These are phyloP conservation scores for Vachellia pachyceras DNA, from an alignment of 306 rosid genomes.

Conservation along the genomic window DNA sequence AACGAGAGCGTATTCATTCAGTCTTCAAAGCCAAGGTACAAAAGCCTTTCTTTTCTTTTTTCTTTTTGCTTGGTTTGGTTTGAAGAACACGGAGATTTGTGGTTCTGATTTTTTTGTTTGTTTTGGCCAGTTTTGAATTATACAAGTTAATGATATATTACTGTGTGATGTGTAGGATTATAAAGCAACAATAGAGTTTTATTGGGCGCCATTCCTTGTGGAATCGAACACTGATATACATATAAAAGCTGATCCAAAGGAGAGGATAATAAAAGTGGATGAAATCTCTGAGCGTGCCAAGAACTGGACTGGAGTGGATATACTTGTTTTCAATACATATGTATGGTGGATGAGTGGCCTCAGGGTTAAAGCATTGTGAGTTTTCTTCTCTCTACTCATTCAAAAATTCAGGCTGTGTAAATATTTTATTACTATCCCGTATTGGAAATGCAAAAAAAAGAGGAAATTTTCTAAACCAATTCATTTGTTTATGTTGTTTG, in stretches of 20 bases:
- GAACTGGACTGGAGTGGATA: slow-evolving; percentile 82
- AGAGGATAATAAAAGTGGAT: slow-evolving; percentile 88
- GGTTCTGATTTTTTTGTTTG: neutral
- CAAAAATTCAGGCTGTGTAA: neutral
- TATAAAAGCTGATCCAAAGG: slow-evolving; percentile 77
- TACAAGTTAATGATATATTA: neutral
- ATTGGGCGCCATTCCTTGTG: slow-evolving; percentile 95
- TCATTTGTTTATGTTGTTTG: neutral
- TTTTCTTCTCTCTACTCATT: neutral
- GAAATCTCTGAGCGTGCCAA: slow-evolving; percentile 72
- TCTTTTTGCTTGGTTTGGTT: neutral
- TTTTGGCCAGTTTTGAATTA: neutral
- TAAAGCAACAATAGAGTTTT: slow-evolving; percentile 83
- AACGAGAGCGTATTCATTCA: slow-evolving; percentile 57
- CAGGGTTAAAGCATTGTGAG: slow-evolving; percentile 74
- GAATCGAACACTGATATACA: slow-evolving; percentile 83
- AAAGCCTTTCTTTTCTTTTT: neutral
- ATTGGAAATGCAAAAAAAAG: no score
- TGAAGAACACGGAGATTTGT: neutral
- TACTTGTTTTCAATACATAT: slow-evolving; percentile 84
- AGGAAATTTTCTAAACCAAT: neutral
- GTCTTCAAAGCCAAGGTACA: slow-evolving; percentile 82
- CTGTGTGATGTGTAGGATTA: slow-evolving; percentile 57
- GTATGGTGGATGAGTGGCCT: slow-evolving; percentile 98
- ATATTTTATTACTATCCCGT: no score